Percentiles rank a stretch among this genome's conserved stretches.
Evolutionary conservation across 371 early-diverging fungal genomes (phyloP).

Genomic region (Syncephalastrum monosporum): DNA sequence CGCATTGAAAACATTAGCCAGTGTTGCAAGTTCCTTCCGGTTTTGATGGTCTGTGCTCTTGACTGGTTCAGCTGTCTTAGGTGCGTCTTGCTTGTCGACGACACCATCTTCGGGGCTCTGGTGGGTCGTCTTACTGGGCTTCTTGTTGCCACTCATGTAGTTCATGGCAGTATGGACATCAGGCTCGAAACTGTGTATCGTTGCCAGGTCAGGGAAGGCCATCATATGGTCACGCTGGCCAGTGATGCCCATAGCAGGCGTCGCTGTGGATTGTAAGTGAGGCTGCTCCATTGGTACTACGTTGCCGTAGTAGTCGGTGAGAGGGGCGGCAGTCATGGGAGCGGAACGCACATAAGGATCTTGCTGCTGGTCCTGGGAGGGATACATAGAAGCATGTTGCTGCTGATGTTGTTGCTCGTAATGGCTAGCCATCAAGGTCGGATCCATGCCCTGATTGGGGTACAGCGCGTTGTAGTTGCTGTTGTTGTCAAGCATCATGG

Average conservation of each 20-base stretch:
- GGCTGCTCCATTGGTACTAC: constrained; percentile 21
- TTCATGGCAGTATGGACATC: constrained; percentile 9
- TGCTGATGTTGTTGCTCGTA: no score
- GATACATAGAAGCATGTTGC: not conserved
- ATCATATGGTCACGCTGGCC: constrained; percentile 10
- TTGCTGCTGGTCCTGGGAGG: constrained; percentile 9
- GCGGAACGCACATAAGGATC: constrained; percentile 23
- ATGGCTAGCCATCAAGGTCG: no score
- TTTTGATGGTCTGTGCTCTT: not conserved
- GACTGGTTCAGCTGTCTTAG: constrained; percentile 2
- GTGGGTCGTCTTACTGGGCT: not conserved
- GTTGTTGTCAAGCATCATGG: constrained; percentile 1
- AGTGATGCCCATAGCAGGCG: constrained; percentile 16
- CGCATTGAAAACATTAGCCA: constrained; percentile 10
- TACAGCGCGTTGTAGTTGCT: not conserved
- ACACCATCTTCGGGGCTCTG: constrained; percentile 5
- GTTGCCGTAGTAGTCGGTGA: constrained; percentile 4
- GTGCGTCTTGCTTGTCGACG: constrained; percentile 5
- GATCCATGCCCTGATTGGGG: no score
- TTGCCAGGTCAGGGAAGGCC: constrained; percentile 10
- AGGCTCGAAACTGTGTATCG: constrained; percentile 3
- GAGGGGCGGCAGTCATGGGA: constrained; percentile 5
- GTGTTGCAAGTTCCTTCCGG: constrained; percentile 8
- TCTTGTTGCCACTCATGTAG: constrained; percentile 3
- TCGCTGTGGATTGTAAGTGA: constrained; percentile 31